Conservation (phyloP, 2,329 filamentous ascomycete species). For the Chaetomium globosum region DNA sequence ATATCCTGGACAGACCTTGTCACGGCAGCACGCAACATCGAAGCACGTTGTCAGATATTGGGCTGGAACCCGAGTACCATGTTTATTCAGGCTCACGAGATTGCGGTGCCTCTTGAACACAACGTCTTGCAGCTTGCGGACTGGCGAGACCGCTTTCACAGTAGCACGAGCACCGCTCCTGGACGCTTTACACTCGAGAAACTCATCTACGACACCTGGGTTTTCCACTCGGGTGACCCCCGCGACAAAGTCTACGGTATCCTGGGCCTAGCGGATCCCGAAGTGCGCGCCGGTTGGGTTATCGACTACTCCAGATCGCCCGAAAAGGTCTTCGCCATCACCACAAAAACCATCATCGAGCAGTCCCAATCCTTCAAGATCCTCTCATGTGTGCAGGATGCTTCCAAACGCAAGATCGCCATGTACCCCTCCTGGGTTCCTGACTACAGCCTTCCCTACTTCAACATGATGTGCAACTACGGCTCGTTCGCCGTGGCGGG, state of each 20-base stretch:
- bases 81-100: conserved; percentile 24
- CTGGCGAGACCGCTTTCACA: conserved; percentile 22
- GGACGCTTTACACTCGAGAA: conserved; percentile 20
- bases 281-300: conserved; percentile 10
- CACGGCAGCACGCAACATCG: conserved; percentile 22
- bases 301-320: conserved; percentile 23
- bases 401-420: conserved; percentile 16
- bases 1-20: conserved; percentile 20
- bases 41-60: conserved; percentile 21
- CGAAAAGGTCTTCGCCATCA: conserved; percentile 18
- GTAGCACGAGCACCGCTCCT: neutral
- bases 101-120: conserved; percentile 27
- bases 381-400: conserved; percentile 26
- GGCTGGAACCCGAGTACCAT: conserved; percentile 26
- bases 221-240: conserved; percentile 24
- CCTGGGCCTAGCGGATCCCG: conserved; percentile 16
- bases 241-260: conserved; percentile 29
- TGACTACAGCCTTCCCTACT: conserved; percentile 26
- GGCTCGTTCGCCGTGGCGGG: conserved; percentile 15
- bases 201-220: conserved; percentile 25
- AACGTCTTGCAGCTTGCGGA: conserved; percentile 21
- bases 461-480: conserved; percentile 28
- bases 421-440: conserved; percentile 24
- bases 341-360: conserved; percentile 19
- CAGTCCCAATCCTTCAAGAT: conserved; percentile 19